Evolutionary conservation across 169 alveolate species (phyloP).

Genomic region (Plasmodium sp.): DNA sequence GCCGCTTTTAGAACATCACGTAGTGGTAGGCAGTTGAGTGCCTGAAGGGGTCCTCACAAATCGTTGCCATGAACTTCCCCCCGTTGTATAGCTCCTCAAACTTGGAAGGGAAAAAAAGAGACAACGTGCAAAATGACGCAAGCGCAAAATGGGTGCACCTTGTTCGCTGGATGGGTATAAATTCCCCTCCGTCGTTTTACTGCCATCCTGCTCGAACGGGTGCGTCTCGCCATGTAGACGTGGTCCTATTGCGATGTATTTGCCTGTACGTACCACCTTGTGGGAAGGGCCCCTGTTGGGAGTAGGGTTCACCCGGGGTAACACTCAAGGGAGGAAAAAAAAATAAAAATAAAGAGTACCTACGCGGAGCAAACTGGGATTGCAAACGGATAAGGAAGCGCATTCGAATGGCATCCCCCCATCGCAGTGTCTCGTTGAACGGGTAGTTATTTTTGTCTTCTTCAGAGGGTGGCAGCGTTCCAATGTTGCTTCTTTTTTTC

Average conservation of each 20-base stretch:
- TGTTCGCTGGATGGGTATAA: not conserved
- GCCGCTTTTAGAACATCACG: not conserved
- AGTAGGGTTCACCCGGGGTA: not conserved
- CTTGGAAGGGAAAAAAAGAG: not conserved
- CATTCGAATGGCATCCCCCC: not conserved
- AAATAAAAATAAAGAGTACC: not conserved
- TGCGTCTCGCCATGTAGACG: not conserved
- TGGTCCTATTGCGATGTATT: not conserved
- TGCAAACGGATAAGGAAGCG: not conserved
- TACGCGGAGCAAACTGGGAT: not conserved
- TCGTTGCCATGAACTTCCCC: not conserved
- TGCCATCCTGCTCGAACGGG: not conserved
- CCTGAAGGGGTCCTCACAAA: not conserved
- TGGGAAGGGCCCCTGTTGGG: not conserved
- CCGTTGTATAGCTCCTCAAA: no score
- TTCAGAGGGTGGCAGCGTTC: not conserved
- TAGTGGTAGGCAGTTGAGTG: not conserved
- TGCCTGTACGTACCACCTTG: not conserved
- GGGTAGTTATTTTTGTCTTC: not conserved
- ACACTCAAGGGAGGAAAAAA: not conserved
- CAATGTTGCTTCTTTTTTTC: not conserved
- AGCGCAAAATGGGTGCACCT: not conserved
- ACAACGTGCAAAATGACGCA: not conserved
- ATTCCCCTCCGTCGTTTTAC: not conserved
- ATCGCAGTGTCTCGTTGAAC: not conserved